Evolutionary conservation across 1,139 yeast genomes (phyloP), one percentile per base, ranked within the genome.

Genomic region (Meyerozyma athensensis): DNA sequence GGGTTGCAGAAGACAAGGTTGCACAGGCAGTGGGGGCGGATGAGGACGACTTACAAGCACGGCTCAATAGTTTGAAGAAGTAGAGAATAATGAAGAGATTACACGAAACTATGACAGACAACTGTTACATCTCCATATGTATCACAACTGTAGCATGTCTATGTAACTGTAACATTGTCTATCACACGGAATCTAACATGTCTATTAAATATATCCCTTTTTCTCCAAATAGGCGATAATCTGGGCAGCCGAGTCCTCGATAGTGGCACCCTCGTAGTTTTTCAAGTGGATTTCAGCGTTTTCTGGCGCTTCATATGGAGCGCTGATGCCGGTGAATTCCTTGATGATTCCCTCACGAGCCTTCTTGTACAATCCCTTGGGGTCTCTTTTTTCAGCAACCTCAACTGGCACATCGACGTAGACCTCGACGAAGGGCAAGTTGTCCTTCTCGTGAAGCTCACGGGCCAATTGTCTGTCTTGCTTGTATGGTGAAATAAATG

Each of bases 301-400:
- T 46, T 75, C 82, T 35, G 97, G 97, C 2, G 86, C 94, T 68
- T 90, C 97, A 59, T 90, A 90, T 28, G 97, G 97, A 12, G 96
- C 97, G 49, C 90, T 81, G 44, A 90, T 82, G 40, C 97, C 97
- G 17, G 97, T 90, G 66, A 90, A 90, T 58, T 90, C 96, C 64
- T 86, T 86, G 59, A 90, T 90, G 45, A 84, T 70, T 22, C 97
- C 97, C 53, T 89, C 95, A 59, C 97, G 80, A 17, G 97, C 97
- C 74, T 90, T 90, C 65, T 89, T 87, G 70, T 90, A 90, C 49
- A 90, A 72, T 7, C 97, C 97, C 71, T 90, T 90, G 46, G 97
- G 97, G 62, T 90, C 97, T 65, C 97, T 85, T 63, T 86, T 76
- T 68, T 90, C 97, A 38, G 97, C 97, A 43, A 89, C 87, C 52